A percentile compares a stretch with the other conserved stretches of the same genome.
phyloP scores from a whole-genome alignment of 768 basidiomycete genomes.

The Phlegmacium glaucopus region DNA sequence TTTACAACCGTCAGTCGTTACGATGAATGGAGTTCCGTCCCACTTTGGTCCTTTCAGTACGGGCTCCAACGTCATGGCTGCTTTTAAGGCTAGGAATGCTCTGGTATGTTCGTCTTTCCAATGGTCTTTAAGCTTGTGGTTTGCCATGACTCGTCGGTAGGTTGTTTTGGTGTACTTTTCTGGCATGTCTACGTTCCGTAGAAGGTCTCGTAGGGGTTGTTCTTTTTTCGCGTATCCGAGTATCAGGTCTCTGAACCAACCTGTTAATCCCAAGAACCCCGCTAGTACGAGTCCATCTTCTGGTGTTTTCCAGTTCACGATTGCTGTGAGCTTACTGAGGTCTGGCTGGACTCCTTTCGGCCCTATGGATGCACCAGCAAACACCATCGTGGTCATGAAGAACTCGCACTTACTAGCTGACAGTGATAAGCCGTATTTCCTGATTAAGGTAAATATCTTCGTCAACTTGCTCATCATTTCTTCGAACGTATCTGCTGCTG shows the following conservation, averaged over 20 bases:
- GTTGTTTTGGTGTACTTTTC: no score
- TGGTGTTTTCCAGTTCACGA: slow-evolving; percentile 30
- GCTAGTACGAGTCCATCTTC: slow-evolving; percentile 20
- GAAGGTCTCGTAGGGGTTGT: slow-evolving; percentile 24
- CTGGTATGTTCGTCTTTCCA: no score
- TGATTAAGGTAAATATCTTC: slow-evolving; percentile 20
- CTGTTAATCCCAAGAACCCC: slow-evolving; percentile 30
- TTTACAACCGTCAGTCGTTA: slow-evolving; percentile 14
- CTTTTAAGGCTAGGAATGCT: no score
- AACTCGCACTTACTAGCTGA: slow-evolving; percentile 29
- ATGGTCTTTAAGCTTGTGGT: no score
- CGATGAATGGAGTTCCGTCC: neutral
- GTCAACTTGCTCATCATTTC: slow-evolving; percentile 20
- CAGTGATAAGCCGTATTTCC: slow-evolving; percentile 26
- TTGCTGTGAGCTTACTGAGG: slow-evolving; percentile 28
- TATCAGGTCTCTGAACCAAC: slow-evolving; percentile 30
- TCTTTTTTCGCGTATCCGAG: slow-evolving; percentile 26
- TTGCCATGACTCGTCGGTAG: no score
- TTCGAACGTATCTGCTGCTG: slow-evolving; percentile 28
- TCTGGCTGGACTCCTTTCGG: slow-evolving; percentile 30
- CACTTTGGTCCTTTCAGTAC: slow-evolving; percentile 20
- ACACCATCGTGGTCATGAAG: slow-evolving; percentile 30
- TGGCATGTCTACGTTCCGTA: slow-evolving; percentile 14
- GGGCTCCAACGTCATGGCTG: slow-evolving; percentile 10
- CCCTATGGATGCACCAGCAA: slow-evolving; percentile 29